Evolutionary conservation across 441 rosid genomes (phyloP), one percentile per base, ranked within the genome.

Genomic region (Eruca vesicaria): DNA sequence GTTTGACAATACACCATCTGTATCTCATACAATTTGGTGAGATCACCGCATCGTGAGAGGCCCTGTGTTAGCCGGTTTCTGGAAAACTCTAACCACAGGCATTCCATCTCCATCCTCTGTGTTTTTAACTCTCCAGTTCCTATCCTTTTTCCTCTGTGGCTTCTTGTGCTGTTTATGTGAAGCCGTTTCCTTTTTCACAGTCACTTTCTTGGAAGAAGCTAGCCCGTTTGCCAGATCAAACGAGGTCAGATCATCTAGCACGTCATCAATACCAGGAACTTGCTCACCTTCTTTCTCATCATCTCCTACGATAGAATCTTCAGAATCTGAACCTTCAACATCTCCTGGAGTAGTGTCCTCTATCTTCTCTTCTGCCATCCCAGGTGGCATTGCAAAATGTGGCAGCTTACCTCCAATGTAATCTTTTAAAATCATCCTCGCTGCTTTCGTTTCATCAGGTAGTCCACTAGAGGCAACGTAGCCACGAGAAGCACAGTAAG

Each of bases 371-470:
- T 26, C 38, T 1, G 80, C 69, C 77, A 82, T 82, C 35, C 87
- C 89, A 11, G 99, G 96, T 1, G 98, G 98, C 83, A 88, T 69
- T 84, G 85, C 84, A 60, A 71, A 88, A 82, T 92, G 97, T 14
- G 84, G 90, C 57, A 95, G 84, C 86, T 91, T 95, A 63, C 99
- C 96, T 63, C 90, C 91, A 59, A 95, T 84, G 76, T 84, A 92
- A 80, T 95, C 97, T 80, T 95, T 95, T 68, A 95, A 82, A 59
- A 95, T 91, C 58, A 69, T 85, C 26, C 98, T 94, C 12, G 98
- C 91, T 61, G 97, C 99, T 80, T 88, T 88, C 10, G 97, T 95
- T 76, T 95, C 97, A 81, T 93, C 97, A 2, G 99, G 99, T 76
- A 93, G 82, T 73, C 99, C 99, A 86, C 98, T 90, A 9, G 99